These are phyloP conservation scores for Adiantum capillusveneris DNA, from an alignment of 75 land plant species.

Conservation along the genomic window DNA sequence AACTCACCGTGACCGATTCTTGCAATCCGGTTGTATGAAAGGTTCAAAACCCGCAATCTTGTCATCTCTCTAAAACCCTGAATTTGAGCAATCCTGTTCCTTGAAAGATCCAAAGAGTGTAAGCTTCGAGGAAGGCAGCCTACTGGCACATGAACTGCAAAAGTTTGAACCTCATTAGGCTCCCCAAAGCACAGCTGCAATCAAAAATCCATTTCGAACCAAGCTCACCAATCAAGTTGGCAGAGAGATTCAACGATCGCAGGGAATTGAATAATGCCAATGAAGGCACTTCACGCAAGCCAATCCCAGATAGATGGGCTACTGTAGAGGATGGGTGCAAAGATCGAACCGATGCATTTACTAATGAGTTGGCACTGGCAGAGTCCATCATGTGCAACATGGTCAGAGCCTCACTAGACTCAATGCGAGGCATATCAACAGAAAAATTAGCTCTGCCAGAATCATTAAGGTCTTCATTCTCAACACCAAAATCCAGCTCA, in stretches of 20 bases:
- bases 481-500: neutral
- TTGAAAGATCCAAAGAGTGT: conserved; percentile 60
- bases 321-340: conserved; percentile 59
- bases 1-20: conserved; percentile 78
- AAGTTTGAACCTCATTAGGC: neutral
- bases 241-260: conserved; percentile 65
- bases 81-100: conserved; percentile 64
- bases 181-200: neutral
- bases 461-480: neutral
- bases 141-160: conserved; percentile 59
- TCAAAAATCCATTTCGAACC: neutral
- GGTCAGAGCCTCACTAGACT: too few species aligned
- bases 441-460: too few species aligned
- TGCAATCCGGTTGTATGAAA: conserved; percentile 70
- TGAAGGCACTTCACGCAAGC: conserved; percentile 56
- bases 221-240: conserved; percentile 63
- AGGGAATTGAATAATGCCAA: conserved; percentile 42
- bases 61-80: conserved; percentile 81
- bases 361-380: neutral
- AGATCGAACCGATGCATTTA: conserved; percentile 25
- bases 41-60: conserved; percentile 57
- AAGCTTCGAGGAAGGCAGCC: conserved; percentile 74
- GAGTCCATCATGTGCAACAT: too few species aligned
- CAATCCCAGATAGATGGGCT: conserved; percentile 72
- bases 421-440: too few species aligned